Evolutionary conservation across 768 basidiomycete genomes (phyloP), one percentile per base, ranked within the genome.

Genomic region (Mycena polygramma): DNA sequence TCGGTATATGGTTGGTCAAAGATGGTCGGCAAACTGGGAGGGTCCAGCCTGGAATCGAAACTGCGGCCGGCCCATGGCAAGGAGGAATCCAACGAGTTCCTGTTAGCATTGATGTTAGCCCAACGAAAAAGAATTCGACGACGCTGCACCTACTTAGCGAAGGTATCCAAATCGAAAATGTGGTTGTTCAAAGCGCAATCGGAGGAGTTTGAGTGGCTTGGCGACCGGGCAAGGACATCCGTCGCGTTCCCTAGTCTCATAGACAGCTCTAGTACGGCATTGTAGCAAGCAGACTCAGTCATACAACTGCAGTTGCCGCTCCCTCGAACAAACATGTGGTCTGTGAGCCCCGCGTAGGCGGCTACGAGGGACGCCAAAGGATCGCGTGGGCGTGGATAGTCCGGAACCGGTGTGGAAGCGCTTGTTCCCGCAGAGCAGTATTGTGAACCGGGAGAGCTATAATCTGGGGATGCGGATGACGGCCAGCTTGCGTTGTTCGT

Each of bases 191-290:
- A 46, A 1, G 66, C 37, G 57, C 71, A 72, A 20, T 51, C 62
- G n/a, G 57, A n/a, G 30, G 24, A 17, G 37, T 35, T 60, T 24
- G 58, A 61, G 57, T 72, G 66, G 39, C 59, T 68, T 22, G 67
- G 67, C 43, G 54, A 71, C 30, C 63, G 66, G 46, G 71, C 30
- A 46, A 72, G 63, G 5, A 72, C 58, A n/a, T 68, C 59, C 11
- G 71, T 53, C 8, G 70, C 57, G 20, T 41, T 67, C 20, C 70
- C 52, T 59, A 72, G 71, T 36, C 63, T n/a, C 41, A 68, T 63
- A 6, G 71, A 68, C 45, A 72, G 66, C 55, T 68, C 66, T 9
- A 72, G 71, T 19, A 68, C 66, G 35, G 37, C 66, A 19, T 52
- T 63, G 41, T 71, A 71, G 55, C 65, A 71, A 14, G 60, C 54